These are phyloP conservation scores for Tremella fuciformis DNA, from an alignment of 768 basidiomycete species.

Conservation along the genomic window DNA sequence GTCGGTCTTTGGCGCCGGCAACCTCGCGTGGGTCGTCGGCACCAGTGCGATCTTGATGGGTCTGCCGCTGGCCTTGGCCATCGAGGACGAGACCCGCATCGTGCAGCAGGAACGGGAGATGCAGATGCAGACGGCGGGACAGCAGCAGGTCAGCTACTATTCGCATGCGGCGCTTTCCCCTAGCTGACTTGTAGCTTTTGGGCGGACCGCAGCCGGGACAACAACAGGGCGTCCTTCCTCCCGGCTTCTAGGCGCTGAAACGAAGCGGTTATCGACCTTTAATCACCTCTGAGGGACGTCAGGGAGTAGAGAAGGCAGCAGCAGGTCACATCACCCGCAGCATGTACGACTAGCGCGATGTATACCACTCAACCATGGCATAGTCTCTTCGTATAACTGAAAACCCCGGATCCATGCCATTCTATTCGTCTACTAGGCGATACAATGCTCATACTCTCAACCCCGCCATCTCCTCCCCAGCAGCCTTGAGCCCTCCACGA, in stretches of 20 bases:
- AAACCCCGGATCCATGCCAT: not conserved
- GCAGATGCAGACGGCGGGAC: conserved; percentile 87
- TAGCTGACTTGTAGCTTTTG: conserved; percentile 64
- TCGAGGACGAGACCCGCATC: conserved; percentile 95
- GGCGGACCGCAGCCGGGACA: conserved; percentile 44
- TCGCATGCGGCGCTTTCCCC: no score
- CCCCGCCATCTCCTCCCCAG: conserved; percentile 42
- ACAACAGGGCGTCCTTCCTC: conserved; percentile 67
- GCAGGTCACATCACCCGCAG: no score
- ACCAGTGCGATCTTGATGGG: conserved; percentile 92
- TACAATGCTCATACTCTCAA: conserved; percentile 15
- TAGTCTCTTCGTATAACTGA: no score
- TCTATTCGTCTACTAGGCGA: not conserved
- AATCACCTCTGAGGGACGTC: no score
- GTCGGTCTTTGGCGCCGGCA: conserved; percentile 71
- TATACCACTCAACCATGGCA: no score
- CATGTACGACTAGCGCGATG: no score
- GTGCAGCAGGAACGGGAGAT: conserved; percentile 92
- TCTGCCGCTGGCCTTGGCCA: conserved; percentile 81
- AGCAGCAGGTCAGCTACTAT: conserved; percentile 77
- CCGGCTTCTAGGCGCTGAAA: conserved; percentile 64
- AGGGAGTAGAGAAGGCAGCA: no score
- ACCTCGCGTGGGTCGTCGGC: conserved; percentile 89
- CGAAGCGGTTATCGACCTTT: no score
- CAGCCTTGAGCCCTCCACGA: conserved; percentile 38